Evolutionary conservation across 257 asterid species (phyloP).

Genomic region (Solanum chilense): DNA sequence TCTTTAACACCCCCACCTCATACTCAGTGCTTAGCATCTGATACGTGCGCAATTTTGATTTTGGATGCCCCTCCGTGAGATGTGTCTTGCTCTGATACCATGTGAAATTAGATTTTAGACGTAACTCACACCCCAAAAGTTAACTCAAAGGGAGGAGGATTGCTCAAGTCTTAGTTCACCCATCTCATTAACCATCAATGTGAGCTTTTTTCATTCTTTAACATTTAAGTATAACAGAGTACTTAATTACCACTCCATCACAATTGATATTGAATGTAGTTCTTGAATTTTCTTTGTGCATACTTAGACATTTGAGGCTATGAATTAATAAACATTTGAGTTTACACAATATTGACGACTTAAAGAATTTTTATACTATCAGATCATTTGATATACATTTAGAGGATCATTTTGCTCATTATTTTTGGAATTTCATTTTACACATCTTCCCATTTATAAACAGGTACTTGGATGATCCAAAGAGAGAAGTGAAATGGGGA

Average conservation of each 20-base stretch:
- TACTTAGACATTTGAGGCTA: not conserved
- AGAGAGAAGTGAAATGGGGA: slow-evolving; percentile 8
- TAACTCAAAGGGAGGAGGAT: too few relatives aligned
- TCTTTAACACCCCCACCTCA: too few relatives aligned
- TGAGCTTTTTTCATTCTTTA: too few relatives aligned
- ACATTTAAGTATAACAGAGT: not conserved
- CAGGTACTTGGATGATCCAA: slow-evolving; percentile 14
- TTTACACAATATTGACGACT: not conserved
- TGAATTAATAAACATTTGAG: not conserved
- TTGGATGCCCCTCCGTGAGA: too few relatives aligned
- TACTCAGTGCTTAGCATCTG: too few relatives aligned
- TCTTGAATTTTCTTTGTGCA: not conserved
- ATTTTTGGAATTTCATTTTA: not conserved
- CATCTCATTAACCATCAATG: too few relatives aligned
- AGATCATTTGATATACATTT: not conserved
- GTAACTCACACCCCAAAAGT: too few relatives aligned
- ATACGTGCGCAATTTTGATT: too few relatives aligned
- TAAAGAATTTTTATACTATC: not conserved
- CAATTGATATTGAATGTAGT: not conserved
- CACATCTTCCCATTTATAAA: not conserved
- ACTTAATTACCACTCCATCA: not conserved
- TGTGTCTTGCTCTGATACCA: too few relatives aligned
- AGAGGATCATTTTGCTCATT: not conserved
- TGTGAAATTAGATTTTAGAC: too few relatives aligned
- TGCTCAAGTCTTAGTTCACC: rapidly evolving